These are phyloP conservation scores for Cladosporium sphaerospermum DNA, from an alignment of 2,329 filamentous ascomycete genomes.

Conservation along the genomic window DNA sequence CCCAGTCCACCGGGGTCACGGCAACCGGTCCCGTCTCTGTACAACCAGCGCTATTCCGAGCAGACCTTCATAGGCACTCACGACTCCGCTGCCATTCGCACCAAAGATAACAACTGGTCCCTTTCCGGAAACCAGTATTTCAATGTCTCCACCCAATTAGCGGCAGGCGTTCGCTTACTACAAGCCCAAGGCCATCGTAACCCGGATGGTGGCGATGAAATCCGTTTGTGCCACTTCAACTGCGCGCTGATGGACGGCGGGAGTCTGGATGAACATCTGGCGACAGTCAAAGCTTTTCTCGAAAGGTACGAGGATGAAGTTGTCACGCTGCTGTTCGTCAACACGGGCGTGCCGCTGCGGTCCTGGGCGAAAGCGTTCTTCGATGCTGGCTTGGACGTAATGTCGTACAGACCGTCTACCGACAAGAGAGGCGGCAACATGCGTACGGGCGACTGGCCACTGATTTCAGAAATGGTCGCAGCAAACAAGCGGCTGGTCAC, in stretches of 20 bases:
- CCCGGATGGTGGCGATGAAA: slow-evolving; percentile 35
- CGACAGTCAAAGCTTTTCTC: slow-evolving; percentile 55
- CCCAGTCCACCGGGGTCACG: slow-evolving; percentile 18
- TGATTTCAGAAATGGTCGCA: slow-evolving; percentile 35
- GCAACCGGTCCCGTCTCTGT: slow-evolving; percentile 40
- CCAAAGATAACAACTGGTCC: slow-evolving; percentile 26
- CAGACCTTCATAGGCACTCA: slow-evolving; percentile 59
- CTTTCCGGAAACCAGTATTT: slow-evolving; percentile 46
- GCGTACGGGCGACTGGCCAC: slow-evolving; percentile 36
- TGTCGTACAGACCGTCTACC: slow-evolving; percentile 33
- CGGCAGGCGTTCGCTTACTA: slow-evolving; percentile 57
- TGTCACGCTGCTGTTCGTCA: slow-evolving; percentile 25
- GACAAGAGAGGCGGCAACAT: slow-evolving; percentile 20
- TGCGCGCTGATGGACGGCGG: slow-evolving; percentile 52
- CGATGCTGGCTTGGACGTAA: slow-evolving; percentile 44
- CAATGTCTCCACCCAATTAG: slow-evolving; percentile 52
- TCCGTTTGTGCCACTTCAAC: slow-evolving; percentile 60
- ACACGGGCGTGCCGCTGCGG: slow-evolving; percentile 39
- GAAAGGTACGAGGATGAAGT: slow-evolving; percentile 31
- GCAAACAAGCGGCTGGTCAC: slow-evolving; percentile 39
- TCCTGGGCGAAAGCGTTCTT: slow-evolving; percentile 44
- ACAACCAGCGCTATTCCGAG: slow-evolving; percentile 51
- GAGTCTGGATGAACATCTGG: slow-evolving; percentile 49
- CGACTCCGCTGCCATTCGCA: slow-evolving; percentile 54
- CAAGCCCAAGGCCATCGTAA: slow-evolving; percentile 58